Base-by-base conservation (phyloP, 805 yeast species). In the Starmerella etchellsii region DNA sequence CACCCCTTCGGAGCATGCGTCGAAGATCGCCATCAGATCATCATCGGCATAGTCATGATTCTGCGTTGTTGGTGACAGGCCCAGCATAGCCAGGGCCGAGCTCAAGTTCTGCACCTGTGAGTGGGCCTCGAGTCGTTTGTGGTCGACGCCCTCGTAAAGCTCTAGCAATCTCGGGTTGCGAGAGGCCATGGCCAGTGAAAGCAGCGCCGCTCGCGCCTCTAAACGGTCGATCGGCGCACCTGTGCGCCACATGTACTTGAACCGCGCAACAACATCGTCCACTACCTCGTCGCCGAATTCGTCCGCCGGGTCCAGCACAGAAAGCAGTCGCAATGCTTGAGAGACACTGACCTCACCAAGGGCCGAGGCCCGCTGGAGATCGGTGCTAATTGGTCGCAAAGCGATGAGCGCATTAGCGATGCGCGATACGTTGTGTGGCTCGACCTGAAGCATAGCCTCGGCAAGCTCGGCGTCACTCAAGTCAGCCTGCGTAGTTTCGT, bases 1-100 rank as follows among this genome's bases (percentile, higher is more conserved):
- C 47, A 68, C 63, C 51, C 64, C 70, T 25, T 71, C 71, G 2
- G 68, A 53, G 44, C 76, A 75, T 32, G 79, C 66, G 42, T 79
- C 76, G 53, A 73, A 81, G 0, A 93, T 87, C 1, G 93, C 79
- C 23, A 75, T 67, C 2, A 83, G 71, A 33, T 81, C 74, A 47
- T 81, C 91, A 54, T 78, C 82, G 43, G 72, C 78, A 13, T 76
- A 73, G 23, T 34, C 37, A 23, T 34, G 37, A 9, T 34, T n/a
- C 31, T 7, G 22, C 23, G 30, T 34, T 13, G 13, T 29, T 9
- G 67, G 65, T 39, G 67, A 68, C 15, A 73, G 65, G 10, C 70
- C 79, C 25, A 80, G 56, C 1, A 61, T 52, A 0, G 61, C 58
- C 49, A 74, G 77, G 0, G 84, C 81, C 6, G 66, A 11, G 6